Evolutionary conservation across 352 stramenopile species (phyloP).

Genomic region (Phytophthora hibernalis): DNA sequence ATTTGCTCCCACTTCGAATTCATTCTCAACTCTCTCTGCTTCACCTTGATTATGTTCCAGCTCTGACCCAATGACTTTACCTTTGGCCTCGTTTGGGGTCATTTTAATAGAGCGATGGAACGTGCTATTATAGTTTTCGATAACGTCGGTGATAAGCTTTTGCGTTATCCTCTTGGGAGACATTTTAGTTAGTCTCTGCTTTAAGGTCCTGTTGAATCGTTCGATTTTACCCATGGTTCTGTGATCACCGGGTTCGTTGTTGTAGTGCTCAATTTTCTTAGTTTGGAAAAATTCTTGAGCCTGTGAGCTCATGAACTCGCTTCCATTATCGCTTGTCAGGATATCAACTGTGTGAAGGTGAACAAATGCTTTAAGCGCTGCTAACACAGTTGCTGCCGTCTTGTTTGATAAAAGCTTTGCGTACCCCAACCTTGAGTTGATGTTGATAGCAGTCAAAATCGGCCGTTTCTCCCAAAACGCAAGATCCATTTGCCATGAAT

Average conservation of each 20-base stretch:
- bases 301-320: slow-evolving; percentile 39
- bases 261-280: slow-evolving; percentile 7
- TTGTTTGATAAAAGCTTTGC: slow-evolving; percentile 50
- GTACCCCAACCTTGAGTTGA: slow-evolving; percentile 48
- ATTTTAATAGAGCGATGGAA: slow-evolving; percentile 31
- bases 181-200: slow-evolving; percentile 40
- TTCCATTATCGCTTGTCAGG: slow-evolving; percentile 46
- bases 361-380: slow-evolving; percentile 35
- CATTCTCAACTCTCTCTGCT: slow-evolving; percentile 15
- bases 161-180: slow-evolving; percentile 26
- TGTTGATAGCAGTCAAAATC: slow-evolving; percentile 45
- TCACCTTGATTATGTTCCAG: slow-evolving; percentile 37
- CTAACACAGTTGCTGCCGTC: slow-evolving; percentile 32
- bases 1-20: slow-evolving; percentile 16
- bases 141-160: slow-evolving; percentile 36
- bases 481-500: slow-evolving; percentile 46
- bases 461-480: slow-evolving; percentile 29
- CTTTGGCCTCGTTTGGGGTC: slow-evolving; percentile 37
- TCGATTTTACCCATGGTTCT: slow-evolving; percentile 23
- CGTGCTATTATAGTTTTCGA: slow-evolving; percentile 49
- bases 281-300: slow-evolving; percentile 32
- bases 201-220: slow-evolving; percentile 47
- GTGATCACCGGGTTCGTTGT: too few relatives aligned
- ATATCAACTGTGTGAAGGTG: slow-evolving; percentile 32
- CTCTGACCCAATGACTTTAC: slow-evolving; percentile 33